Percentiles rank a stretch among this genome's conserved stretches.
phyloP scores from a whole-genome alignment of 306 rosid species.

The Psophocarpus tetragonolobus region DNA sequence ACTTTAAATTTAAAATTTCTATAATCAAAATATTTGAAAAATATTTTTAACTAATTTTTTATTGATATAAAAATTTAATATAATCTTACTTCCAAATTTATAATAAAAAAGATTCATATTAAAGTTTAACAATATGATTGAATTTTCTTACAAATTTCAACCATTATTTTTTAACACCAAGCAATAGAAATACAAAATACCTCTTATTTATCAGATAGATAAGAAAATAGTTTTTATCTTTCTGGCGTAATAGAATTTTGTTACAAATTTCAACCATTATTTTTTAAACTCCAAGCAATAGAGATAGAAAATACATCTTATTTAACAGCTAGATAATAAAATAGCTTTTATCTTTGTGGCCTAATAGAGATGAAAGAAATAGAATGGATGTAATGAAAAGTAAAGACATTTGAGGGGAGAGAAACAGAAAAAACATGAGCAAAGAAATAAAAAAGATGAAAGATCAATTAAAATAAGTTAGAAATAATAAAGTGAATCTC shows the following conservation, averaged over 20 bases:
- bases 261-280: background rate
- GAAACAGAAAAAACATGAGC: too few species aligned
- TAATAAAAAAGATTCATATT: background rate
- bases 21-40: background rate
- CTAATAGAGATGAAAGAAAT: too few species aligned
- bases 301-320: background rate
- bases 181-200: background rate
- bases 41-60: background rate
- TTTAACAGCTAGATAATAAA: background rate
- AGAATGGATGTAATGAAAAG: too few species aligned
- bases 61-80: background rate
- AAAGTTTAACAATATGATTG: background rate
- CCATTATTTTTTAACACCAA: background rate
- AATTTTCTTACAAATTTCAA: background rate
- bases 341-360: too few species aligned
- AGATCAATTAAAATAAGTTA: too few species aligned
- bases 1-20: background rate
- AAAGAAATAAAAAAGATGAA: too few species aligned
- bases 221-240: too few species aligned
- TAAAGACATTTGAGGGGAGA: too few species aligned
- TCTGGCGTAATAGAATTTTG: too few species aligned
- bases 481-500: too few species aligned
- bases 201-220: background rate
- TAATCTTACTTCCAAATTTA: background rate
- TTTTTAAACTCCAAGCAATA: background rate